phyloP scores from a whole-genome alignment of 768 basidiomycete species.

The Hemileccinum rubropunctum region DNA sequence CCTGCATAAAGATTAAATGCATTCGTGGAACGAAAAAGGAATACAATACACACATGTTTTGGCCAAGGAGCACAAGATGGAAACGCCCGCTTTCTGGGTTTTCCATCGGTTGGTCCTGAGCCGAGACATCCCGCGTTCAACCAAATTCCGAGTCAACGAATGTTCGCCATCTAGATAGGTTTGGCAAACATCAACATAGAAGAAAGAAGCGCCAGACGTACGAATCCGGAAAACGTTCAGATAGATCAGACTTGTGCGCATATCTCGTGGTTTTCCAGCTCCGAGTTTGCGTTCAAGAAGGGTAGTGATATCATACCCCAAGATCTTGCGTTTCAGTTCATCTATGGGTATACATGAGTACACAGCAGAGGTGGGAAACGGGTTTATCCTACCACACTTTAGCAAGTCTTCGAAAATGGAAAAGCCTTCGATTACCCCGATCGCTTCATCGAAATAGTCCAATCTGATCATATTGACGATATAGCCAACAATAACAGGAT shows the following conservation, averaged over 20 bases:
- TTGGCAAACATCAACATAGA: background rate
- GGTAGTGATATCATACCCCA: constrained; percentile 10
- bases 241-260: constrained; percentile 16
- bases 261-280: constrained; percentile 9
- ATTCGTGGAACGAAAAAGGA: background rate
- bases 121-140: constrained; percentile 10
- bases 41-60: constrained; percentile 9
- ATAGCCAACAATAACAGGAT: constrained; percentile 9
- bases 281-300: constrained; percentile 12
- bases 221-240: constrained; percentile 10
- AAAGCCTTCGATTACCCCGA: constrained; percentile 20
- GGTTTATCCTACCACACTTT: constrained; percentile 1
- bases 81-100: constrained; percentile 16
- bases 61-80: constrained; percentile 16
- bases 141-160: constrained; percentile 7
- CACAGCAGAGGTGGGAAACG: background rate
- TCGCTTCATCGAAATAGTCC: constrained; percentile 25
- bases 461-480: constrained; percentile 24
- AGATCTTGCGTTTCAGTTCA: background rate
- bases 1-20: background rate
- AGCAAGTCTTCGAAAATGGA: constrained; percentile 14
- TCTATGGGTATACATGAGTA: background rate
- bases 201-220: background rate
- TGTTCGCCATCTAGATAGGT: constrained; percentile 4
- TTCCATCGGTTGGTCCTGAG: constrained; percentile 9